Evolutionary conservation across 1,139 yeast genomes (phyloP).

Genomic region (Tardiomyces depauwii): DNA sequence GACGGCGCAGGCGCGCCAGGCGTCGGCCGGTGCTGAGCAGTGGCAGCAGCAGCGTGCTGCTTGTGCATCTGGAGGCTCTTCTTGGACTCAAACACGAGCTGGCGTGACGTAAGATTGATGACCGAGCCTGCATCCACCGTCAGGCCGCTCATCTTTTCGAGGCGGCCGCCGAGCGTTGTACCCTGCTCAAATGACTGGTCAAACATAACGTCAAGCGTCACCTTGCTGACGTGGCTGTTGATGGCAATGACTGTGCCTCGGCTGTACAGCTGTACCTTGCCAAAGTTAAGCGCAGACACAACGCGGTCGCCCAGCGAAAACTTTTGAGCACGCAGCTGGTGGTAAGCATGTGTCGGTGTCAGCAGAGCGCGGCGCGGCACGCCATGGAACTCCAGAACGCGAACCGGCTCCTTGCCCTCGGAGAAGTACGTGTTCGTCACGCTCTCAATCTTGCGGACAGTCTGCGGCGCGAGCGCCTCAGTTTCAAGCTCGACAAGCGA

Average conservation of each 20-base stretch:
- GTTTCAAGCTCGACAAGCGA: slow-evolving; percentile 46
- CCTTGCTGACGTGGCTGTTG: slow-evolving; percentile 45
- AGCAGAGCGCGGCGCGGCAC: slow-evolving; percentile 82
- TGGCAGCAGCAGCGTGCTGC: neutral
- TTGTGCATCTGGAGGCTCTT: neutral
- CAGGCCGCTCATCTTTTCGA: slow-evolving; percentile 70
- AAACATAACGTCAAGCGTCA: slow-evolving; percentile 63
- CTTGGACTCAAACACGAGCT: slow-evolving; percentile 50
- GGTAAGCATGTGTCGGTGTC: slow-evolving; percentile 63
- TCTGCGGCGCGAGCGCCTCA: slow-evolving; percentile 60
- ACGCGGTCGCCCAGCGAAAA: slow-evolving; percentile 88
- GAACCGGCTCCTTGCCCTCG: slow-evolving; percentile 15
- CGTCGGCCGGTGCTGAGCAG: neutral
- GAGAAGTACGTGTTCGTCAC: slow-evolving; percentile 9
- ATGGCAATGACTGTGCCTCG: slow-evolving; percentile 89
- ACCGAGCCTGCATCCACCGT: slow-evolving; percentile 74
- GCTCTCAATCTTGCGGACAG: slow-evolving; percentile 59
- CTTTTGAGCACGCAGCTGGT: slow-evolving; percentile 60
- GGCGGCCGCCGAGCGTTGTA: slow-evolving; percentile 65
- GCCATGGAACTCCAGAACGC: slow-evolving; percentile 51
- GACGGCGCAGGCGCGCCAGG: neutral
- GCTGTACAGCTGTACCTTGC: slow-evolving; percentile 79
- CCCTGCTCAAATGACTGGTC: slow-evolving; percentile 80
- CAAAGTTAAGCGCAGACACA: slow-evolving; percentile 73
- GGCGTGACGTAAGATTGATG: slow-evolving; percentile 63